Conservation (phyloP, 345 rosid species). For the Eucalyptus sp. region DNA sequence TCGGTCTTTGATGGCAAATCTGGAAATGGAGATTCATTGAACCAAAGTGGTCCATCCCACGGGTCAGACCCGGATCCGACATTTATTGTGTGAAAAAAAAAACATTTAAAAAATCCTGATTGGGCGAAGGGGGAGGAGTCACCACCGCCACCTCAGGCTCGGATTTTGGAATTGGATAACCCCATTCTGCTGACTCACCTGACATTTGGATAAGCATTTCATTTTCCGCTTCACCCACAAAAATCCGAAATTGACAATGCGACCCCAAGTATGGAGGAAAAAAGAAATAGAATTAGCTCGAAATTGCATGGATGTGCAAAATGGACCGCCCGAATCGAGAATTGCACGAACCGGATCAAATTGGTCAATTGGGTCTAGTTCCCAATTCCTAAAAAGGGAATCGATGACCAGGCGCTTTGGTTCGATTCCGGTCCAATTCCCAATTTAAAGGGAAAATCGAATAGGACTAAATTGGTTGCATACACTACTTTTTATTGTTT, state of each 20-base stretch:
- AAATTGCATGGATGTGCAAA: too few species aligned
- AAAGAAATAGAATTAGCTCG: background rate
- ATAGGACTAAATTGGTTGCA: accelerated
- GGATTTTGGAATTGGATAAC: background rate
- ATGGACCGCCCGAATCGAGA: accelerated
- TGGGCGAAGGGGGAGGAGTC: background rate
- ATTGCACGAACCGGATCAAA: accelerated
- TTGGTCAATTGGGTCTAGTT: too few species aligned
- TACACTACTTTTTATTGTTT: too few species aligned
- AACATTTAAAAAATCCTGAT: background rate
- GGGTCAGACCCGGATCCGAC: background rate
- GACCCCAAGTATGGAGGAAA: accelerated
- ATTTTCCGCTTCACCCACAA: background rate
- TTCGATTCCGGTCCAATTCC: accelerated
- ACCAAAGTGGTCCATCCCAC: background rate
- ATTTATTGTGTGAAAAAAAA: background rate
- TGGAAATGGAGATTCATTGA: background rate
- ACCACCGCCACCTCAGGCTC: background rate
- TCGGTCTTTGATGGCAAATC: too few species aligned
- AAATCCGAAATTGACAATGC: background rate
- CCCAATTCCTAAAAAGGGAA: too few species aligned
- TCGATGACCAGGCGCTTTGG: accelerated
- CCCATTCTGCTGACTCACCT: background rate
- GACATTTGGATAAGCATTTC: background rate
- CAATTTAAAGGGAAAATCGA: accelerated